Percentiles rank a stretch among this genome's conserved stretches.
Conservation (phyloP, 768 basidiomycete species). For the Amanita pseudoporphyria region DNA sequence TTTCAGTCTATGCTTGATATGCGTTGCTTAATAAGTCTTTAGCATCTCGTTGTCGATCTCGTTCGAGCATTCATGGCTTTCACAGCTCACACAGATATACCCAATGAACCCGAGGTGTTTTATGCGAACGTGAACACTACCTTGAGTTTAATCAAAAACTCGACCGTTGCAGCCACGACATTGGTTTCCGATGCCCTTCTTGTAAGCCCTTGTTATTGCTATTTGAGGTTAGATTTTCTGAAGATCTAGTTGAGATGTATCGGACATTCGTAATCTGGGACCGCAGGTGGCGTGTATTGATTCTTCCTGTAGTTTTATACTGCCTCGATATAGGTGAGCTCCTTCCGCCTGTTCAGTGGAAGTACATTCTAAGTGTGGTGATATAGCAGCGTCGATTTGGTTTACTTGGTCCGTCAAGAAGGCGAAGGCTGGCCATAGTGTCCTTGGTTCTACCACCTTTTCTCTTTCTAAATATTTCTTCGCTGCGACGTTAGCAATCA, state of each 20-base stretch:
- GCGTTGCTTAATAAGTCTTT: background rate
- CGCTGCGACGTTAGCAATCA: slow-evolving; percentile 2
- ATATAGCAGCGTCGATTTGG: slow-evolving; percentile 1
- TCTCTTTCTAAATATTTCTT: slow-evolving; percentile 2
- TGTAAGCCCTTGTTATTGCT: background rate
- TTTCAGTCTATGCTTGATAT: background rate
- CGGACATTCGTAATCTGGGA: slow-evolving; percentile 5
- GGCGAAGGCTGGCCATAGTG: slow-evolving; percentile 1
- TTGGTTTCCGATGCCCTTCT: slow-evolving; percentile 2
- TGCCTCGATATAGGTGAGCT: background rate
- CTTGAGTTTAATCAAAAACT: slow-evolving; percentile 1
- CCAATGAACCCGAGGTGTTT: background rate
- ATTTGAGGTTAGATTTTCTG: background rate
- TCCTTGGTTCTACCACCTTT: background rate
- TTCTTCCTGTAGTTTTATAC: background rate
- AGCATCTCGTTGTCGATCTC: slow-evolving; percentile 4
- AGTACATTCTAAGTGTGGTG: background rate
- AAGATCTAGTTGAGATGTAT: background rate
- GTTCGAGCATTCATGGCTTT: background rate
- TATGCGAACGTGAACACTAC: slow-evolving; percentile 3
- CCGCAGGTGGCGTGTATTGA: background rate
- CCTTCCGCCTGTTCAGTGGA: too few species aligned
- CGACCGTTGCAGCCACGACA: background rate
- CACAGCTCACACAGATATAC: background rate
- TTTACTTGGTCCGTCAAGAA: slow-evolving; percentile 1